Conservation (phyloP, 257 asterid genomes). For the Salvia miltiorrhiza region DNA sequence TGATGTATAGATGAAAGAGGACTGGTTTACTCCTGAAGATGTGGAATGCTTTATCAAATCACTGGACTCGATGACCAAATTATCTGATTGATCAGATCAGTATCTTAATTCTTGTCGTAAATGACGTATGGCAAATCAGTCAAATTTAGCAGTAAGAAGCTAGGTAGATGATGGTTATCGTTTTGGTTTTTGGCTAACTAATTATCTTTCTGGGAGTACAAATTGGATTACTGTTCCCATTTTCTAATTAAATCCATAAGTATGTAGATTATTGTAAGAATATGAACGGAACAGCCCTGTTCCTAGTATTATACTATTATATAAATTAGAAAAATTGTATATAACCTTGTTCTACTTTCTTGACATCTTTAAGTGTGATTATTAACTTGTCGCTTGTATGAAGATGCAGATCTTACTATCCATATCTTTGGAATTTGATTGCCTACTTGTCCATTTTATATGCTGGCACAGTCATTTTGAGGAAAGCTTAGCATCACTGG, state of each 20-base stretch:
- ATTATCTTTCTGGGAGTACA: not conserved
- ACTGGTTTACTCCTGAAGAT: slow-evolving; percentile 35
- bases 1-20: slow-evolving; percentile 33
- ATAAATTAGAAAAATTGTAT: not conserved
- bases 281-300: not conserved
- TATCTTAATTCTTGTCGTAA: not conserved
- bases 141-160: slow-evolving; percentile 8
- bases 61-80: slow-evolving; percentile 18
- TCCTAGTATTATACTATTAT: not conserved
- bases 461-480: not conserved
- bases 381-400: no score
- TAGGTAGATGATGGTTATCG: not conserved
- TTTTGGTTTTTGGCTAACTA: not conserved
- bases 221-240: not conserved
- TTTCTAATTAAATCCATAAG: not conserved
- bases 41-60: slow-evolving; percentile 22
- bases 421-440: not conserved
- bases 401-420: not conserved
- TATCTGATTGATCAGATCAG: slow-evolving; percentile 7
- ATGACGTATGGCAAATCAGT: not conserved
- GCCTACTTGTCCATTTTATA: not conserved
- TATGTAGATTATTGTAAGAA: not conserved
- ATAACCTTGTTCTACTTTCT: not conserved
- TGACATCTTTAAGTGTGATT: not conserved
- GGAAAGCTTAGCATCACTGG: not conserved